Conservation (phyloP, 139 green algal genomes). For the Eudorina sp. region DNA sequence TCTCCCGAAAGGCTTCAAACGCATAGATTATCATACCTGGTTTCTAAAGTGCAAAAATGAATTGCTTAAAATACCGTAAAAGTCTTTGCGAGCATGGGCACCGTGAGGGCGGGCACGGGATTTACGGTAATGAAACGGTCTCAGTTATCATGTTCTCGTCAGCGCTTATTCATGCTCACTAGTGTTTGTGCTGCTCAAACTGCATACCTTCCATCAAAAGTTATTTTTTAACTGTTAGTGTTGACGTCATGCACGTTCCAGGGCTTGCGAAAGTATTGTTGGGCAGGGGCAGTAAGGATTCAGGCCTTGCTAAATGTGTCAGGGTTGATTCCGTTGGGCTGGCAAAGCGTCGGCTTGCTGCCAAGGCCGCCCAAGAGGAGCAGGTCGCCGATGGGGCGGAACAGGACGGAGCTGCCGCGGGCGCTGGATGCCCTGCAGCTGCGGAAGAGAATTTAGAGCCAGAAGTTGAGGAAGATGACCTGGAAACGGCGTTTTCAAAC, state of each 20-base stretch:
- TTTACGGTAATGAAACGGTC: no score
- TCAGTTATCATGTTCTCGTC: no score
- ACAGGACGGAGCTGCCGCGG: background rate
- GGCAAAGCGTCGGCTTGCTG: background rate
- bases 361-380: constrained; percentile 10
- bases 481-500: background rate
- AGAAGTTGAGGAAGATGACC: background rate
- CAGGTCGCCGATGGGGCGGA: background rate
- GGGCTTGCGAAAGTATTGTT: constrained; percentile 13
- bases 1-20: no score
- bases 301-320: background rate
- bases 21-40: no score
- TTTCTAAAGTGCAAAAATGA: no score
- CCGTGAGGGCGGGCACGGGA: no score
- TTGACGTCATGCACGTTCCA: background rate
- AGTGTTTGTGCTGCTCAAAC: no score
- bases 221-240: background rate
- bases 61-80: no score
- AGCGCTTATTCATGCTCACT: no score
- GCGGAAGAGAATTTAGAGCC: no score
- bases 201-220: no score
- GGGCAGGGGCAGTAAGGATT: background rate
- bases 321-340: constrained; percentile 9
- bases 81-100: no score
- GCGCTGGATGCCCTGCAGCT: background rate